Evolutionary conservation across 352 stramenopile species (phyloP).

Genomic region (Phytophthora pluvialis): DNA sequence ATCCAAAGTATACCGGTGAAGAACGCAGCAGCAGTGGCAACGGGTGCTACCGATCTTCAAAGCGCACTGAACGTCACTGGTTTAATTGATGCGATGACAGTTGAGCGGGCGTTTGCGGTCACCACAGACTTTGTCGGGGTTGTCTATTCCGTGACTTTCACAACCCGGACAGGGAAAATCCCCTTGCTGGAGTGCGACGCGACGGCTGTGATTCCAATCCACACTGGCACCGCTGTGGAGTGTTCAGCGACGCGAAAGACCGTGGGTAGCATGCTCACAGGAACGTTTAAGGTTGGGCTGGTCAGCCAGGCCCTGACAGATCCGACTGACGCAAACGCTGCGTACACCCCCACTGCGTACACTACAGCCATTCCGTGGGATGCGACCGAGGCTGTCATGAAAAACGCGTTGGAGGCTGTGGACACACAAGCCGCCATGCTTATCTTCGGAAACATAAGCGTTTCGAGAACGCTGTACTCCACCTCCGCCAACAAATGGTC

Average conservation of each 20-base stretch:
- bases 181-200: conserved; percentile 54
- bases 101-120: conserved; percentile 44
- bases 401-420: conserved; percentile 57
- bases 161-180: conserved; percentile 56
- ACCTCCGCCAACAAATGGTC: conserved; percentile 89
- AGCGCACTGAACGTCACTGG: conserved; percentile 18
- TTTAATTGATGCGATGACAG: conserved; percentile 57
- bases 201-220: conserved; percentile 28
- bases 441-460: conserved; percentile 88
- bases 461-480: conserved; percentile 81
- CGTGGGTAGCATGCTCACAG: conserved; percentile 68
- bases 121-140: conserved; percentile 55
- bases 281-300: conserved; percentile 66
- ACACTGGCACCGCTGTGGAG: conserved; percentile 19
- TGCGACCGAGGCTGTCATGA: conserved; percentile 62
- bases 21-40: conserved; percentile 22
- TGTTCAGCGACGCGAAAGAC: conserved; percentile 53
- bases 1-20: conserved; percentile 48
- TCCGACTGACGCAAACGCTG: conserved; percentile 26
- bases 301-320: conserved; percentile 42
- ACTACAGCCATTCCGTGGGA: conserved; percentile 73
- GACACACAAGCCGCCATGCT: conserved; percentile 35
- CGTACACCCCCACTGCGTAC: conserved; percentile 23
- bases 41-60: conserved; percentile 27
- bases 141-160: conserved; percentile 70